A percentile compares a stretch with the other conserved stretches of the same genome.
Evolutionary conservation across 2,329 filamentous ascomycete species (phyloP).

Genomic region (Ophiocordyceps sinensis): DNA sequence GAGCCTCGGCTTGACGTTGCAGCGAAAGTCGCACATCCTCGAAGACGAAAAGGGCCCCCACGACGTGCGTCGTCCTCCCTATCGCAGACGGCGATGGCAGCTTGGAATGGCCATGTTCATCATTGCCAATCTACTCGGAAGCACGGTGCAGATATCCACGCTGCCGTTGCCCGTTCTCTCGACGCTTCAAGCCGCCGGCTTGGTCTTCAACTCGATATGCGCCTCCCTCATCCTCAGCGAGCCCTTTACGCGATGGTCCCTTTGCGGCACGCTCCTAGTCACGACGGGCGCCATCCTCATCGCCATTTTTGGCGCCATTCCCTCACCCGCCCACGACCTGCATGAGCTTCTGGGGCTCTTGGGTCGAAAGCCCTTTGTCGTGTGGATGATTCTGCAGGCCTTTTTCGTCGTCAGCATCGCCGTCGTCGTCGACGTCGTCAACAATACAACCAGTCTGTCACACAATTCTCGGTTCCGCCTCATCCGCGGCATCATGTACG

Average conservation of each 20-base stretch:
- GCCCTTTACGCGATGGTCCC: slow-evolving; percentile 87
- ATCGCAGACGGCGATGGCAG: slow-evolving; percentile 87
- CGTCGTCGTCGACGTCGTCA: slow-evolving; percentile 42
- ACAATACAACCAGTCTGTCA: slow-evolving; percentile 35
- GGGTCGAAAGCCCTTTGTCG: slow-evolving; percentile 57
- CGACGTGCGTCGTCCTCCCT: slow-evolving; percentile 70
- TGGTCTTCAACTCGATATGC: slow-evolving; percentile 98
- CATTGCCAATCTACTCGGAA: slow-evolving; percentile 83
- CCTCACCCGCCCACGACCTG: slow-evolving; percentile 80
- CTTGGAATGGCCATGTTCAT: slow-evolving; percentile 96
- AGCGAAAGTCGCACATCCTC: slow-evolving; percentile 94
- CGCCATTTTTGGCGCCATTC: slow-evolving; percentile 84
- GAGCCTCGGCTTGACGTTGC: slow-evolving; percentile 84
- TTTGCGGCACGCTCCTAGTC: slow-evolving; percentile 78
- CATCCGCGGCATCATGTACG: slow-evolving; percentile 72
- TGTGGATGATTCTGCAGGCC: slow-evolving; percentile 77
- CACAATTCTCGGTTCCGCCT: slow-evolving; percentile 57
- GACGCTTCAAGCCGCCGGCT: slow-evolving; percentile 83
- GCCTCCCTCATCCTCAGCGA: slow-evolving; percentile 85
- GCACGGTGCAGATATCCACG: slow-evolving; percentile 94
- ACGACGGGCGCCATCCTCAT: slow-evolving; percentile 82
- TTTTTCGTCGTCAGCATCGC: slow-evolving; percentile 58
- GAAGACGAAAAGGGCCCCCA: slow-evolving; percentile 84
- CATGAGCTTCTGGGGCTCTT: slow-evolving; percentile 68
- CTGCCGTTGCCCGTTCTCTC: slow-evolving; percentile 87